Conservation (phyloP, 2,329 filamentous ascomycete species). For the Fusarium subtropicale region DNA sequence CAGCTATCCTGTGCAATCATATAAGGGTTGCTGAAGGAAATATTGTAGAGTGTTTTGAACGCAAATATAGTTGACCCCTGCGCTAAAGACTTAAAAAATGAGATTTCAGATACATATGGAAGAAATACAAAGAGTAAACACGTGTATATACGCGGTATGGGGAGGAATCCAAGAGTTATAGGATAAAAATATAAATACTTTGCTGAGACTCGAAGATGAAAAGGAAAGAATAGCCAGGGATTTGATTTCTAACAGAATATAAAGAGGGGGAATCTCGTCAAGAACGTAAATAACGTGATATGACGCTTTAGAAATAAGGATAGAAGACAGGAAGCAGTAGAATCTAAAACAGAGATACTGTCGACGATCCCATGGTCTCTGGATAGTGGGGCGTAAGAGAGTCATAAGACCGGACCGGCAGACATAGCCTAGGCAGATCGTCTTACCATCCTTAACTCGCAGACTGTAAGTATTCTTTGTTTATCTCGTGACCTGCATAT, state of each 20-base stretch:
- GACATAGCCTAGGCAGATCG: neutral
- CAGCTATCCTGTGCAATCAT: too few relatives aligned
- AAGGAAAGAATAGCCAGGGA: neutral
- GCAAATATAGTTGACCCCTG: too few relatives aligned
- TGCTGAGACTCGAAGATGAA: fast-evolving
- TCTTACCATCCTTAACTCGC: neutral
- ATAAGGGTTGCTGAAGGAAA: fast-evolving
- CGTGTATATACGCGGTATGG: fast-evolving
- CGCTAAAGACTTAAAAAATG: neutral
- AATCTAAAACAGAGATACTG: neutral
- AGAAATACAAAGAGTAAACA: neutral
- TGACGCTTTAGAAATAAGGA: too few relatives aligned
- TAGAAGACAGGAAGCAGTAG: neutral
- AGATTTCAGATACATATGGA: too few relatives aligned
- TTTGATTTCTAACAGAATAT: neutral
- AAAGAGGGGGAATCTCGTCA: neutral
- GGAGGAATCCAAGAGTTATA: fast-evolving
- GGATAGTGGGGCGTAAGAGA: neutral
- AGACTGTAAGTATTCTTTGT: neutral
- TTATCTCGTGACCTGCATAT: neutral
- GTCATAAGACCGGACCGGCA: neutral
- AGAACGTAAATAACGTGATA: neutral
- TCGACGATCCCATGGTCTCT: neutral
- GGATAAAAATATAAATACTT: neutral
- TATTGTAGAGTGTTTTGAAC: neutral